These are phyloP conservation scores for Apiospora aurea DNA, from an alignment of 2,329 filamentous ascomycete species.

Conservation along the genomic window DNA sequence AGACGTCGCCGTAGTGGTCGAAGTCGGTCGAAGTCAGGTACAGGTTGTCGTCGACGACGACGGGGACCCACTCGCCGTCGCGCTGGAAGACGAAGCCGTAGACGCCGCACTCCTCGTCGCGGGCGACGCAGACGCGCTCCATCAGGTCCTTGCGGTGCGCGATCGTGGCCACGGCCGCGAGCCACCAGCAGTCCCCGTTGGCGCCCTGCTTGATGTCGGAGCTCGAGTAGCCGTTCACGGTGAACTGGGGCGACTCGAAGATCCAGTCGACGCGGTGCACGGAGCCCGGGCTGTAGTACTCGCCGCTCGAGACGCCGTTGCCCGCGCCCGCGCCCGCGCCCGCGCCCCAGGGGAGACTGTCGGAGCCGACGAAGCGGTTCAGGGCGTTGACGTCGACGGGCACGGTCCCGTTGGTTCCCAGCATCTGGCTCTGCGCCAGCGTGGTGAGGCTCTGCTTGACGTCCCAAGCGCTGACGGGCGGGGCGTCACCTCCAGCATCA, in stretches of 20 bases:
- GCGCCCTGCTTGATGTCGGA: constrained; percentile 52
- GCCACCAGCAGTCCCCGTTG: constrained; percentile 76
- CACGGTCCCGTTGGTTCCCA: constrained; percentile 31
- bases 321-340: background rate
- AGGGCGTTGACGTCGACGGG: constrained; percentile 33
- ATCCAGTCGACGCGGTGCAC: constrained; percentile 53
- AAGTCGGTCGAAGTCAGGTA: constrained; percentile 66
- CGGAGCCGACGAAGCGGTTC: constrained; percentile 31
- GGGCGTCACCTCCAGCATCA: background rate
- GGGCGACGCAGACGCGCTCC: constrained; percentile 70
- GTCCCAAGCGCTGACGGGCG: constrained; percentile 29
- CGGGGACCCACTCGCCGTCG: constrained; percentile 74
- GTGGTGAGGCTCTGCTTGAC: constrained; percentile 36
- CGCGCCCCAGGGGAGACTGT: constrained; percentile 10
- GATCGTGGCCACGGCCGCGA: constrained; percentile 73
- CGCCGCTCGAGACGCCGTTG: constrained; percentile 28
- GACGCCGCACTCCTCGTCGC: constrained; percentile 72
- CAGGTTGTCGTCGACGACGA: constrained; percentile 76
- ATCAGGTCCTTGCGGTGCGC: constrained; percentile 71
- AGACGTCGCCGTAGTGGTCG: constrained; percentile 48
- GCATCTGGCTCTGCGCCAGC: constrained; percentile 32
- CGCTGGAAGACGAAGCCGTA: constrained; percentile 79
- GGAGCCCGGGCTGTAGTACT: constrained; percentile 43
- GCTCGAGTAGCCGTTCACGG: constrained; percentile 47
- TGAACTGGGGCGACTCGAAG: constrained; percentile 50